Conservation (phyloP, 208 protist genomes). For the Blechomonas ayalai region DNA sequence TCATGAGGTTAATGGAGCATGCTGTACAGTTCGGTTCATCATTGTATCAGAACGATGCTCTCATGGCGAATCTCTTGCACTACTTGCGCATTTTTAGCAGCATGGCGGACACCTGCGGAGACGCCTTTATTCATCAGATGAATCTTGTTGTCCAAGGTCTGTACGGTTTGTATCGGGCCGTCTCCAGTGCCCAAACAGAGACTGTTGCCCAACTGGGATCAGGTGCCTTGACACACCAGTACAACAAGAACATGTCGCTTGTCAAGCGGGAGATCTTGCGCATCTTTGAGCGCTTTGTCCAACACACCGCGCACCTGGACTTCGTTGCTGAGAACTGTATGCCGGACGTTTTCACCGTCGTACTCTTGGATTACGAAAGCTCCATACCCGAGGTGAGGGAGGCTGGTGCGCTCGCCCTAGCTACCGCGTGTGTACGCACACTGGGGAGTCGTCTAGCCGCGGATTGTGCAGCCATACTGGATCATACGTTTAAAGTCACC, state of each 20-base stretch:
- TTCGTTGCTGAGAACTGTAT: conserved; percentile 89
- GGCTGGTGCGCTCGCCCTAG: conserved; percentile 91
- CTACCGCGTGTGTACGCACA: conserved; percentile 87
- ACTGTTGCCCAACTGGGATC: conserved; percentile 21
- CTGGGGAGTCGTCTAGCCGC: conserved; percentile 60
- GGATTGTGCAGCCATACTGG: conserved; percentile 93
- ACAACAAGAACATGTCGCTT: conserved; percentile 75
- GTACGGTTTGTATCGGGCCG: conserved; percentile 94
- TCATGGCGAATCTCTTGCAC: conserved; percentile 84
- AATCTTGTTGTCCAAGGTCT: conserved; percentile 90
- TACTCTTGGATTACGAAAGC: conserved; percentile 95
- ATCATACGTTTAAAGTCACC: conserved; percentile 95
- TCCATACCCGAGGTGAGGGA: conserved; percentile 89
- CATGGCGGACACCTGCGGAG: conserved; percentile 83
- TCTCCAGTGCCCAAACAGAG: conserved; percentile 44
- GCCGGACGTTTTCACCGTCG: conserved; percentile 92
- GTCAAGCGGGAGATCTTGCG: conserved; percentile 95
- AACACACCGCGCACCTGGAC: conserved; percentile 74
- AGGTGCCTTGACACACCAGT: conserved; percentile 16
- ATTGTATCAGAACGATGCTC: conserved; percentile 52
- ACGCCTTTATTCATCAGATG: conserved; percentile 92
- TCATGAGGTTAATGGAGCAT: conserved; percentile 50
- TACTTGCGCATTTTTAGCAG: conserved; percentile 94
- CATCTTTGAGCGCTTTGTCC: conserved; percentile 94
- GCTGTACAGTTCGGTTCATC: conserved; percentile 27